Conservation (phyloP, 202 grass and related monocot genomes). For the Carex sylvatica region DNA sequence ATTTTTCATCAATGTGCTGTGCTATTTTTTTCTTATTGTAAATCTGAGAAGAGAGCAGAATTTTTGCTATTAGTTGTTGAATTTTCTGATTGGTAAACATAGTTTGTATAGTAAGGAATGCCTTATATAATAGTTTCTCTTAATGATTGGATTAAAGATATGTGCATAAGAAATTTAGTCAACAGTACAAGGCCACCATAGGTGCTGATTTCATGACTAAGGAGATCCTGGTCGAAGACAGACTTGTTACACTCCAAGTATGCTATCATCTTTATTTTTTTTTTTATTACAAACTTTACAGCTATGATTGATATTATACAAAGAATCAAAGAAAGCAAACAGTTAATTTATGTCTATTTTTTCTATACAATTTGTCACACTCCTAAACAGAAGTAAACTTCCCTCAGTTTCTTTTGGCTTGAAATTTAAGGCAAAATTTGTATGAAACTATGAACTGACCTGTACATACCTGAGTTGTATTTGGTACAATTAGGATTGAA, state of each 20-base stretch:
- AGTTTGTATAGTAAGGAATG: neutral
- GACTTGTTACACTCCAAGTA: conserved; percentile 95
- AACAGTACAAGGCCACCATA: conserved; percentile 99
- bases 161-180: conserved; percentile 97
- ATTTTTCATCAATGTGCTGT: neutral
- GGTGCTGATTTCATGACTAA: conserved; percentile 99
- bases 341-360: neutral
- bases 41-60: neutral
- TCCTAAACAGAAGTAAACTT: neutral
- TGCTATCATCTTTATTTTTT: conserved; percentile 5
- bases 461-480: neutral
- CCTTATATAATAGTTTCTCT: conserved; percentile 4
- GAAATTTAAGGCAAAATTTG: neutral
- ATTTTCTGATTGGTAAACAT: neutral
- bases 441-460: neutral
- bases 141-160: conserved; percentile 51
- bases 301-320: neutral
- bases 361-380: neutral
- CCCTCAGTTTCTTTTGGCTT: neutral
- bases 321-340: neutral
- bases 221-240: conserved; percentile 96
- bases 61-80: neutral
- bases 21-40: neutral
- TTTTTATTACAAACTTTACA: conserved; percentile 23
- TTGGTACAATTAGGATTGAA: neutral